Conservation (phyloP, 305 asterid genomes). For the Fraxinus angustifolia region DNA sequence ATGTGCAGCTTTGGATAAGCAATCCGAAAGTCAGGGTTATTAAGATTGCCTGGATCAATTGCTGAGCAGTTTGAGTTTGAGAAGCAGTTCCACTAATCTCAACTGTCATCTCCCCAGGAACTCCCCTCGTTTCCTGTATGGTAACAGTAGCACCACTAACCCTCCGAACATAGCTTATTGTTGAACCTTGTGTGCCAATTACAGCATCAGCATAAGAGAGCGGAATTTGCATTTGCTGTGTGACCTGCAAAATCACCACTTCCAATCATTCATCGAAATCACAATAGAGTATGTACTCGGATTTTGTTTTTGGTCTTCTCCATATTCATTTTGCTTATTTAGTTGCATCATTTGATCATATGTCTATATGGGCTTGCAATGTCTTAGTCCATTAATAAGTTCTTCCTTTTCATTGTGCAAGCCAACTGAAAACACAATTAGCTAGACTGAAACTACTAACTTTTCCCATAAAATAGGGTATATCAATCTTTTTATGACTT, state of each 20-base stretch:
- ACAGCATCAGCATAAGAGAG: constrained; percentile 93
- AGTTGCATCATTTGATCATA: neutral
- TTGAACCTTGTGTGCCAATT: constrained; percentile 86
- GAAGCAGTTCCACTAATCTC: constrained; percentile 92
- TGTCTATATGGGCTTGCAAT: neutral
- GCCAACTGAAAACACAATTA: neutral
- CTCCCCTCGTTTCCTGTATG: constrained; percentile 89
- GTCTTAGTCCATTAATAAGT: neutral
- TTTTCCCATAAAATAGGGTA: neutral
- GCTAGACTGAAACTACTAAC: constrained; percentile 1
- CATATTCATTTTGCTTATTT: neutral
- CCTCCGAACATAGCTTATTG: constrained; percentile 83
- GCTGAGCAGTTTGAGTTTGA: constrained; percentile 96
- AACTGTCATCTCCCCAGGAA: constrained; percentile 93
- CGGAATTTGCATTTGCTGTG: constrained; percentile 87
- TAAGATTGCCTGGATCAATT: constrained; percentile 73
- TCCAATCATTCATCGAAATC: neutral
- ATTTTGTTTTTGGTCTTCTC: neutral
- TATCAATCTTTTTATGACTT: neutral
- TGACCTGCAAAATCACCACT: constrained; percentile 43
- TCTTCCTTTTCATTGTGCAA: neutral
- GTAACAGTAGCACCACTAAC: constrained; percentile 92
- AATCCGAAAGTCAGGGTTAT: neutral
- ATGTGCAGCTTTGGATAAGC: neutral
- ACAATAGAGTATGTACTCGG: neutral